Base-by-base conservation (phyloP, 805 yeast species). In the Saccharomyces paradoxus region DNA sequence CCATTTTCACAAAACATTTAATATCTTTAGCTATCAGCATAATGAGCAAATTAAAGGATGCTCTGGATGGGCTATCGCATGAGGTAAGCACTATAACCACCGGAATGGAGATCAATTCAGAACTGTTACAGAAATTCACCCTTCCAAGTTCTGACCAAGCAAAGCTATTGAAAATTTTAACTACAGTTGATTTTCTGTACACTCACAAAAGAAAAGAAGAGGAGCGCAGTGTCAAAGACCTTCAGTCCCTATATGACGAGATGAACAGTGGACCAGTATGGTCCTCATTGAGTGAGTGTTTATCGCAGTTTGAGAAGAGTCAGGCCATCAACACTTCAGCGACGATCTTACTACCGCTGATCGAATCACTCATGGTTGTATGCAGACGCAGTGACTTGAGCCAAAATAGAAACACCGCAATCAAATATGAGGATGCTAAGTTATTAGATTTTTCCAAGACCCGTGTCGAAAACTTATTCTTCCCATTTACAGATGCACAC, bases 281-380 rank as follows among this genome's bases (percentile, higher is more conserved):
- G 98, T 87, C 84, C 44, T 87, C 90, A 0, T 75, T 89, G 49
- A 86, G 94, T 71, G 87, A 81, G 50, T 84, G 89, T 60, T 73
- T 89, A 62, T 71, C 81, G 46, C 75, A 78, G 5, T 73, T 87
- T 55, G 92, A 85, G 63, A 82, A 79, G 24, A 78, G 80, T 46
- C 76, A 79, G 14, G 74, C 75, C 14, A 71, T 84, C 58, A 73
- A 80, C 24, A 82, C 82, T 49, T 81, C 89, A 48, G 90, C 96
- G 0, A 86, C 96, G 1, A 85, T 88, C 0, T 71, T 91, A 26
- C 74, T 92, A 26, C 97, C 98, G 0, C 70, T 90, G 57, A 89
- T 92, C 57, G 99, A 92, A 67, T 84, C 96, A 0, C 75, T 94
- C 54, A 89, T 94, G 96, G 96, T 92, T 50, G 94, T 94, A n/a